Evolutionary conservation across 495 filamentous ascomycete genomes (phyloP), one percentile per base, ranked within the genome.

Genomic region (Amniculicola lignicola): DNA sequence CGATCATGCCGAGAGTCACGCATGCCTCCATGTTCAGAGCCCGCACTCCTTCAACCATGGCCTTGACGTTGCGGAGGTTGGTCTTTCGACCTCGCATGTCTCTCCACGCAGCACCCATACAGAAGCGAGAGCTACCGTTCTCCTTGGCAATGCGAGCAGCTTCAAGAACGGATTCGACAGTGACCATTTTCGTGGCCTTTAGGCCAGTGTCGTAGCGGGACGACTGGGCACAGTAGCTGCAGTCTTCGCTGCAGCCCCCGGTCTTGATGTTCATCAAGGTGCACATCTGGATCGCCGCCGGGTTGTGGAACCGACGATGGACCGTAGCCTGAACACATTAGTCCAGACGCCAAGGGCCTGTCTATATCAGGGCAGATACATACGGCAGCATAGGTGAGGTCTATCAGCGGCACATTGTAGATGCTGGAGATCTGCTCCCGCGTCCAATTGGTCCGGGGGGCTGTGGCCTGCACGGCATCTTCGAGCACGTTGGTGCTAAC

Each of bases 191-290:
- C 40, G 85, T 85, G 5, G 88, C 87, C 62, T 85, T 79, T 11
- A 92, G 75, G 9, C 88, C 88, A 3, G 88, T 92, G 40, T 81
- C 68, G 75, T 94, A 83, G 36, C 85, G 83, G 15, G 84, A 87
- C 7, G 87, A 90, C 69, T 94, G 89, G 6, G 89, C 87, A 69
- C 89, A 94, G 77, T 92, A 94, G 24, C 82, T 85, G 67, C 89
- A 94, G 73, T 94, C 89, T 68, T 92, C 89, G 65, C 78, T 83
- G 70, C 89, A 94, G 22, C 89, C 89, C 41, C 89, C 89, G n/a
- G 88, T 92, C 62, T 93, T 94, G 77, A 94, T 94, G 77, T 90
- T 92, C 85, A 92, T 90, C 47, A 94, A 75, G 1, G 89, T 94
- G 75, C 89, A 92, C 74, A 92, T 86, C 67, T 94, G 89, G 66